Base-by-base conservation (phyloP, 1,139 yeast species). In the Lodderomyces beijingensis region DNA sequence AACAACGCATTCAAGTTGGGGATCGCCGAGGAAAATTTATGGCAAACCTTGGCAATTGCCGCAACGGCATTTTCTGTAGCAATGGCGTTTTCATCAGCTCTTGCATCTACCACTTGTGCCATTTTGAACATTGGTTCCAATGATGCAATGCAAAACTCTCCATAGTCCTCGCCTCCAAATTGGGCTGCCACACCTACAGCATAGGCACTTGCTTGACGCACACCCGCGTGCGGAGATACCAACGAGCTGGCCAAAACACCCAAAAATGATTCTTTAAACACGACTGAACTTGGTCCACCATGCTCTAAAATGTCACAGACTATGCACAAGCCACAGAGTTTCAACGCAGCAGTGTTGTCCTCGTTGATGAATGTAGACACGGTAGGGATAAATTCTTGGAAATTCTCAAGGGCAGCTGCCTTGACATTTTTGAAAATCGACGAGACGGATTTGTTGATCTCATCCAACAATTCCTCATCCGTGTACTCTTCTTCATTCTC, bases 21-120 rank as follows among this genome's bases (percentile, higher is more conserved):
- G 26, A 85, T 66, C 28, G 70, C 59, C 10, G 68, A 49, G 12
- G 79, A 79, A 46, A 62, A 79, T 11, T 73, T 56, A 41, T 73
- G 79, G 40, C 82, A 66, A 12, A 89, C 77, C 55, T 86, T 86
- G 27, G 97, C 91, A 44, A 91, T 81, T 1, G 97, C 78, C 3
- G 87, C 73, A 35, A 83, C 70, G 11, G 88, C 81, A 47, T 84
- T 84, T 55, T 91, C 98, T 1, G 97, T 88, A 3, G 96, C 95
- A 42, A 74, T 74, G 21, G 84, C 60, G 47, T 88, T 88, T 39
- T 85, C 96, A 33, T 86, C 95, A 7, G 81, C 76, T 42, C 86
- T 77, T 3, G 96, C 82, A 45, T 87, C 95, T n/a, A 95, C 89
- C 16, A 79, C 78, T 27, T 77, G 70, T 14, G 82, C 76, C 65